Evolutionary conservation across 2,329 filamentous ascomycete genomes (phyloP).

Genomic region (Trichoderma sp.): DNA sequence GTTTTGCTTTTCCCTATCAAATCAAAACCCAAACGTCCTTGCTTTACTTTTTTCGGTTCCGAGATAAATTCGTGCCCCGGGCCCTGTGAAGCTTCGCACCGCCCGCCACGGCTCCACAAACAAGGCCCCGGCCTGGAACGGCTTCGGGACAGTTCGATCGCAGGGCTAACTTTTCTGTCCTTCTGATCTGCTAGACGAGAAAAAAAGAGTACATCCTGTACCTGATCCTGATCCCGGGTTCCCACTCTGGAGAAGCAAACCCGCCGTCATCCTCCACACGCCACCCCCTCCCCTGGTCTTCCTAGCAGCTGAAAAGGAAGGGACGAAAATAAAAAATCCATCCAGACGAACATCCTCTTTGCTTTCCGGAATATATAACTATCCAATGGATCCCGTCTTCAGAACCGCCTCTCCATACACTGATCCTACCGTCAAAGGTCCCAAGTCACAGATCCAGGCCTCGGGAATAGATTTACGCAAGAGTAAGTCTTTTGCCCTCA

Average conservation of each 20-base stretch:
- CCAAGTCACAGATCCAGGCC: constrained; percentile 45
- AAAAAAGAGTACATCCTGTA: constrained; percentile 22
- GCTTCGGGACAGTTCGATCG: constrained; percentile 26
- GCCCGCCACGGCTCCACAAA: constrained; percentile 29
- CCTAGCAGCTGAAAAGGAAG: constrained; percentile 26
- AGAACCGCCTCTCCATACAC: constrained; percentile 46
- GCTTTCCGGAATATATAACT: constrained; percentile 43
- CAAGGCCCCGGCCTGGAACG: constrained; percentile 13
- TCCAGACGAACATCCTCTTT: constrained; percentile 20
- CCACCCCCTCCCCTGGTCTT: constrained; percentile 16
- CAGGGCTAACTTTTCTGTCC: constrained; percentile 14
- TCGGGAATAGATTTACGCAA: constrained; percentile 47
- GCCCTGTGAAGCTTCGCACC: constrained; percentile 30
- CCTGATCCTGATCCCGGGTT: constrained; percentile 26
- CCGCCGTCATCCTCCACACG: constrained; percentile 16
- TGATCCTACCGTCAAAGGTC: constrained; percentile 47
- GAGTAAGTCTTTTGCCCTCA: constrained; percentile 41
- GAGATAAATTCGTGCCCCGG: constrained; percentile 43
- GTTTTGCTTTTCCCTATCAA: background rate
- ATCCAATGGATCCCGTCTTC: constrained; percentile 47
- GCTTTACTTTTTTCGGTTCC: constrained; percentile 34
- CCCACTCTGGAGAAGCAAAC: constrained; percentile 4
- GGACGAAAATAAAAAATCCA: background rate
- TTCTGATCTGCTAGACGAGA: constrained; percentile 12
- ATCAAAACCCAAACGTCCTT: background rate